Percentiles rank a stretch among this genome's conserved stretches.
phyloP scores from a whole-genome alignment of 2,329 filamentous ascomycete species.

The Penicillium sp. region DNA sequence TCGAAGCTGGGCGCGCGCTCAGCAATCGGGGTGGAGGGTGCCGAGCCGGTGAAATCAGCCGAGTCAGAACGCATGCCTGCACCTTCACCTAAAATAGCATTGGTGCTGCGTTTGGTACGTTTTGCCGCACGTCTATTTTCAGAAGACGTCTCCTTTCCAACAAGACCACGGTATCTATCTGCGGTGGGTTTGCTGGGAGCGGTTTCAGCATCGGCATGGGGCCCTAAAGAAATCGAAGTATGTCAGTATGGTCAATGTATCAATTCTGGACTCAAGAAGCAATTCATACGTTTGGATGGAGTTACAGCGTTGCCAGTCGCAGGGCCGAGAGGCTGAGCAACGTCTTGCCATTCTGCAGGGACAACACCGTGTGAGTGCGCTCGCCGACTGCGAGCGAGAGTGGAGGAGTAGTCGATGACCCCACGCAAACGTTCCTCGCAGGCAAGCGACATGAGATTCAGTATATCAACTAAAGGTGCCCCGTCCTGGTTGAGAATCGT shows the following conservation, averaged over 20 bases:
- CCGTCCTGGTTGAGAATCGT: constrained; percentile 72
- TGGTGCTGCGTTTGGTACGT: constrained; percentile 65
- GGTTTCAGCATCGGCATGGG: constrained; percentile 44
- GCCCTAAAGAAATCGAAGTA: constrained; percentile 30
- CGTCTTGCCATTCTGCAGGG: constrained; percentile 74
- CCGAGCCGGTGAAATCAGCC: constrained; percentile 64
- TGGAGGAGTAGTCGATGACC: constrained; percentile 76
- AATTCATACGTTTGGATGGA: constrained; percentile 45
- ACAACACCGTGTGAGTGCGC: constrained; percentile 79
- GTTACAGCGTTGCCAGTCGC: constrained; percentile 43
- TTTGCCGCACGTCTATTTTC: constrained; percentile 75
- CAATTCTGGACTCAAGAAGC: neutral
- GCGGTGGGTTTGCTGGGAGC: constrained; percentile 50
- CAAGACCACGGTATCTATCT: constrained; percentile 63
- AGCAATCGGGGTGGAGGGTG: constrained; percentile 53
- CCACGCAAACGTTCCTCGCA: constrained; percentile 78
- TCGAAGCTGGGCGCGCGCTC: constrained; percentile 63
- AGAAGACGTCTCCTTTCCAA: constrained; percentile 68
- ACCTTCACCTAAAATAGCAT: constrained; percentile 57
- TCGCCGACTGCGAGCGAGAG: constrained; percentile 72
- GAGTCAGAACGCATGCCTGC: constrained; percentile 58
- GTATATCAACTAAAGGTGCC: constrained; percentile 76
- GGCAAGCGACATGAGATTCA: constrained; percentile 80
- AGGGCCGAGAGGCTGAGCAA: constrained; percentile 56
- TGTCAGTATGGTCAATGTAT: constrained; percentile 17